These are phyloP conservation scores for Aspergillus brasiliensis DNA, from an alignment of 2,329 filamentous ascomycete genomes.

Conservation along the genomic window DNA sequence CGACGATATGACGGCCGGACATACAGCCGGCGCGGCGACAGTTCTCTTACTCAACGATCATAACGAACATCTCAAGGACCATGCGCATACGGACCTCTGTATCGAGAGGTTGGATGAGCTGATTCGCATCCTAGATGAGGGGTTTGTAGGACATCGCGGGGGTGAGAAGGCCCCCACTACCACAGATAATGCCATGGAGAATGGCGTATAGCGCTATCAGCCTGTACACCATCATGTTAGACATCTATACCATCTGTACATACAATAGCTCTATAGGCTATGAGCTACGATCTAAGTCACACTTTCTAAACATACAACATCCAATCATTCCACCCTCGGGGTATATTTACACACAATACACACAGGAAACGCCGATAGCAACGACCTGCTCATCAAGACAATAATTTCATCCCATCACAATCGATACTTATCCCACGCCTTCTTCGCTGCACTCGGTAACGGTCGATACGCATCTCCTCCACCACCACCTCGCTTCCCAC, in stretches of 20 bases:
- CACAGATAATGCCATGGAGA: neutral
- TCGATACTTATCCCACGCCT: constrained; percentile 35
- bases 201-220: neutral
- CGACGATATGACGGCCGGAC: constrained; percentile 90
- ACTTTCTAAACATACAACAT: neutral
- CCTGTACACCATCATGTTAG: neutral
- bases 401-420: constrained; percentile 21
- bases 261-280: neutral
- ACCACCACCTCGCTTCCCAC: constrained; percentile 21
- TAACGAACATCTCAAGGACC: constrained; percentile 69
- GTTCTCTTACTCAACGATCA: constrained; percentile 84
- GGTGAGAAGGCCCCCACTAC: constrained; percentile 20
- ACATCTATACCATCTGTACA: neutral
- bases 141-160: constrained; percentile 61
- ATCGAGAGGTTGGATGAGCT: constrained; percentile 75
- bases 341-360: neutral
- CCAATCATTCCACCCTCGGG: neutral
- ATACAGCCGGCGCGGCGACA: constrained; percentile 80
- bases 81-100: constrained; percentile 76
- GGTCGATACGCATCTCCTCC: constrained; percentile 34
- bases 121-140: constrained; percentile 71
- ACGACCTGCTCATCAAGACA: constrained; percentile 3
- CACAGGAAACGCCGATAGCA: neutral
- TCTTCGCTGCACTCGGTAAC: constrained; percentile 35
- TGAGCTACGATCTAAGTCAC: neutral